These are phyloP conservation scores for Omphalotus olearius DNA, from an alignment of 1,284 basidiomycete genomes.

Conservation along the genomic window DNA sequence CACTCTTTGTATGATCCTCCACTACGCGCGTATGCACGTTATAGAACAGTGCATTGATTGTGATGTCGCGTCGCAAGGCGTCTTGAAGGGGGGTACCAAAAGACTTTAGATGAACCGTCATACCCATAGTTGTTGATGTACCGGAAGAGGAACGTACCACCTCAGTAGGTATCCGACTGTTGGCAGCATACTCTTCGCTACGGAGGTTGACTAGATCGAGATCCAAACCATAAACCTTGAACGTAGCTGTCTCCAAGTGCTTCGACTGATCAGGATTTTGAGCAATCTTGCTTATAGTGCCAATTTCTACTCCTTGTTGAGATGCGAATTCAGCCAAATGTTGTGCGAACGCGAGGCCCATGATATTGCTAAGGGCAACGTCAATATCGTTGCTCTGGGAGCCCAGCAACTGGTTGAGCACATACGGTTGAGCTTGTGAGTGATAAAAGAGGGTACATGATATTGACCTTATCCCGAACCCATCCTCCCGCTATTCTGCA, in stretches of 20 bases:
- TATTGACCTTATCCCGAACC: conserved; percentile 91
- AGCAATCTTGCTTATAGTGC: conserved; percentile 77
- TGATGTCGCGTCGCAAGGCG: conserved; percentile 87
- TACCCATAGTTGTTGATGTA: not conserved
- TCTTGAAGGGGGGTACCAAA: conserved; percentile 95
- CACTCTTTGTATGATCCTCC: conserved; percentile 87
- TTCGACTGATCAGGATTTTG: conserved; percentile 98
- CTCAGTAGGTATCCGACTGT: conserved; percentile 86
- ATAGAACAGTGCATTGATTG: conserved; percentile 96
- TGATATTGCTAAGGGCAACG: conserved; percentile 86
- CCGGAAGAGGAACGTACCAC: conserved; percentile 50
- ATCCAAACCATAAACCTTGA: conserved; percentile 78
- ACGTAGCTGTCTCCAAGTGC: conserved; percentile 95
- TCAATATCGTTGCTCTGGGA: conserved; percentile 91
- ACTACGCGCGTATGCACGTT: conserved; percentile 88
- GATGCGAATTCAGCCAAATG: conserved; percentile 70
- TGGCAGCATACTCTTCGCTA: conserved; percentile 86
- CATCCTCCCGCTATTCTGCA: conserved; percentile 94
- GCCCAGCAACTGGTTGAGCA: conserved; percentile 66
- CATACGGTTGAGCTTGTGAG: conserved; percentile 11
- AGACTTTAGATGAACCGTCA: conserved; percentile 42
- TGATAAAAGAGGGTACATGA: conserved; percentile 16
- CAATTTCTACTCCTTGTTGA: conserved; percentile 51
- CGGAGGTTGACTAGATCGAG: conserved; percentile 95
- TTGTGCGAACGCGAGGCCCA: conserved; percentile 88